Base-by-base conservation (phyloP, 2,329 filamentous ascomycete genomes). In the Waltergamsia citrina region DNA sequence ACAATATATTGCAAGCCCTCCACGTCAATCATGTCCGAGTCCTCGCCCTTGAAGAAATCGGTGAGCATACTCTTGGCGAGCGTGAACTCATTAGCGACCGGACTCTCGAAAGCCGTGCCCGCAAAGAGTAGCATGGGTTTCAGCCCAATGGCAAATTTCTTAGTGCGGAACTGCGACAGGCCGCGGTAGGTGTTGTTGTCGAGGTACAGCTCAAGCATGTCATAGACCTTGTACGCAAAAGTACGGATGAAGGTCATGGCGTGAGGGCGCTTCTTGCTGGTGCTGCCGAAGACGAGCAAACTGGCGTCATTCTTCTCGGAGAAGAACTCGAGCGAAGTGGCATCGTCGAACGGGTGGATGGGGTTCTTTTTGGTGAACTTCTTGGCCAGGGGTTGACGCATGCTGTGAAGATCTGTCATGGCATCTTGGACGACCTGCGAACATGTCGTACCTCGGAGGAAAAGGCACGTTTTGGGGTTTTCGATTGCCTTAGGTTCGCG, bases 321-420 rank as follows among this genome's bases (percentile, higher is more conserved):
- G 67, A 98, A 88, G 67, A 98, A 98, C 62, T 95, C 86, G 45
- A 96, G 74, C 34, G 83, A 90, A 19, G 81, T 69, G 43, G 83
- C 66, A 56, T 93, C 87, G 59, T 95, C 90, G 59, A 98, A 98
- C 3, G 92, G 92, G 59, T 92, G 87, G 49, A 94, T 82, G 46
- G 78, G 71, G 61, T 98, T 98, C 69, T 96, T 96, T 74, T 96
- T 98, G 61, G 78, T 85, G 66, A 98, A 94, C 46, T 88, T 87
- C 59, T 93, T 81, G 43, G 81, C 80, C 41, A 90, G 71, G 3
- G 88, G 87, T 51, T 83, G 79, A 49, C 90, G 88, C 52, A 98
- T 69, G 32, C 85, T 74, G 60, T 86, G 76, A 37, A 98, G 74
- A 50, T 95, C 92, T 45, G 78, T 81, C 41, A 95, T 69, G 38